These are phyloP conservation scores for Penicillium carneum DNA, from an alignment of 2,329 filamentous ascomycete genomes.

Conservation along the genomic window DNA sequence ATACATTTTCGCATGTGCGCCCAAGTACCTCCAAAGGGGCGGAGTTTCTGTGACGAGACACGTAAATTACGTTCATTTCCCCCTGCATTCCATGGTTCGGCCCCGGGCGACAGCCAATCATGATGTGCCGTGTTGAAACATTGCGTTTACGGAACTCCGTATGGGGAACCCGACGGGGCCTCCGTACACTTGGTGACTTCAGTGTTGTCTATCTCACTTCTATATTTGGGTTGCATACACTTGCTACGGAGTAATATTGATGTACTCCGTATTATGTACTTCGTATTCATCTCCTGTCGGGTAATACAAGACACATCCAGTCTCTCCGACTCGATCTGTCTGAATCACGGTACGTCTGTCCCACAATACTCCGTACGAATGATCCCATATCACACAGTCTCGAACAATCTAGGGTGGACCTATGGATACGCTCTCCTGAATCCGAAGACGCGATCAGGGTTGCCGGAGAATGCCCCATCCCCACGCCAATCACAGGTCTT, in stretches of 20 bases:
- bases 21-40: slow-evolving; percentile 5
- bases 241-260: background rate
- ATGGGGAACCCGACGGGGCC: background rate
- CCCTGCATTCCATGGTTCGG: slow-evolving; percentile 27
- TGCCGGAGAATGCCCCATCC: slow-evolving; percentile 13
- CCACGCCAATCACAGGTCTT: slow-evolving; percentile 8
- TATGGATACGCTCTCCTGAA: slow-evolving; percentile 8
- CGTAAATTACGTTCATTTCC: slow-evolving; percentile 22
- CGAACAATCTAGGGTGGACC: slow-evolving; percentile 15
- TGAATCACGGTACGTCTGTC: background rate
- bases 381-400: slow-evolving; percentile 5
- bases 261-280: background rate
- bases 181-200: background rate
- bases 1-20: slow-evolving; percentile 12
- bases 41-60: slow-evolving; percentile 14
- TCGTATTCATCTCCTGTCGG: background rate
- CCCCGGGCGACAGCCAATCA: background rate
- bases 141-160: background rate
- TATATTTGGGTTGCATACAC: slow-evolving; percentile 5
- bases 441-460: slow-evolving; percentile 1
- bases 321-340: slow-evolving; percentile 3
- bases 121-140: slow-evolving; percentile 3
- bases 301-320: slow-evolving; percentile 2
- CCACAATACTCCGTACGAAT: background rate
- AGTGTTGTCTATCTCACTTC: background rate